Evolutionary conservation across 768 basidiomycete genomes (phyloP).

Genomic region (Dictyophora rubrovolvata): DNA sequence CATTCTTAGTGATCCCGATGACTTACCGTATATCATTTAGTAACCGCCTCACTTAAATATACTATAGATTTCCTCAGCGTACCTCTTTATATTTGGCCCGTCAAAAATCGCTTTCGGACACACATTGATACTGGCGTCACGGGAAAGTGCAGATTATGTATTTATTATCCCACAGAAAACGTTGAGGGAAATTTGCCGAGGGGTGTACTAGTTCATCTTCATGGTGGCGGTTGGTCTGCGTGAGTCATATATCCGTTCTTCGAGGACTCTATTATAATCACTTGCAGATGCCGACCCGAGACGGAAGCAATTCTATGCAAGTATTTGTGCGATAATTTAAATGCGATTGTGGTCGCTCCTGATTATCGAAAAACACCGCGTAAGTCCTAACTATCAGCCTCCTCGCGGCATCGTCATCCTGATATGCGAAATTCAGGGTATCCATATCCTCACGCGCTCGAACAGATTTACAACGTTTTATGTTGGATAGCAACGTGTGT

Average conservation of each 20-base stretch:
- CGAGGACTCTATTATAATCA: not conserved
- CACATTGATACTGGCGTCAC: constrained; percentile 6
- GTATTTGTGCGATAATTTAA: constrained; percentile 9
- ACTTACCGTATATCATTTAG: not conserved
- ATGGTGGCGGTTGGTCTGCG: constrained; percentile 14
- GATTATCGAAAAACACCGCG: constrained; percentile 13
- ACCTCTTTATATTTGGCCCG: not conserved
- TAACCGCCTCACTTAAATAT: not conserved
- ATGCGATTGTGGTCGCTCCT: constrained; percentile 10
- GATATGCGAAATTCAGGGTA: not conserved
- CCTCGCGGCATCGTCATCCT: not conserved
- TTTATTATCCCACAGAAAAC: constrained; percentile 2
- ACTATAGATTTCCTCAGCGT: not conserved
- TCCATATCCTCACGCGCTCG: constrained; percentile 12
- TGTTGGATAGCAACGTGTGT: constrained; percentile 11
- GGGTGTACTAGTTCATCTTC: constrained; percentile 10
- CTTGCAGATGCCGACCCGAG: constrained; percentile 11
- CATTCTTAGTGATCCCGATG: not conserved
- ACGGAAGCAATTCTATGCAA: constrained; percentile 10
- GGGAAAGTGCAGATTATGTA: constrained; percentile 7
- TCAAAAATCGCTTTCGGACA: constrained; percentile 3
- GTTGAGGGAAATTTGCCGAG: not conserved
- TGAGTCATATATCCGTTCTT: constrained; percentile 6
- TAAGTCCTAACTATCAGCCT: not conserved
- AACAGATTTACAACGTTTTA: constrained; percentile 8